Conservation (phyloP, 208 protist species). For the Trypanosoma rangeli region DNA sequence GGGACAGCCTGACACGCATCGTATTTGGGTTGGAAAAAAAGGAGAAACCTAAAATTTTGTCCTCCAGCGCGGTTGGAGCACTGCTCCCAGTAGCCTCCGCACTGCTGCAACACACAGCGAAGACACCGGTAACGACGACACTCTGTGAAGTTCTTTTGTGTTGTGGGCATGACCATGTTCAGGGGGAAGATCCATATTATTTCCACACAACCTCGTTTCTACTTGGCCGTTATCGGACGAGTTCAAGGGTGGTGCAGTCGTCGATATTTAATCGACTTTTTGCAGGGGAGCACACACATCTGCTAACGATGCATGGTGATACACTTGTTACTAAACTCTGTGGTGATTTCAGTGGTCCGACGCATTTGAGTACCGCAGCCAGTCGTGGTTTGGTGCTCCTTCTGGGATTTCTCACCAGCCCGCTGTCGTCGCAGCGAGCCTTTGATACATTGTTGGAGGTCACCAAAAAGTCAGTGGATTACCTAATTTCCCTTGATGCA, state of each 20-base stretch:
- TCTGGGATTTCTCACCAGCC: conserved; percentile 28
- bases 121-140: conserved; percentile 29
- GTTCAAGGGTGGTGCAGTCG: conserved; percentile 13
- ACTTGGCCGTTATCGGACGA: conserved; percentile 25
- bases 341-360: conserved; percentile 15
- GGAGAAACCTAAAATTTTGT: conserved; percentile 52
- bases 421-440: conserved; percentile 37
- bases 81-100: conserved; percentile 42
- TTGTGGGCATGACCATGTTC: conserved; percentile 76
- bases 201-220: conserved; percentile 33
- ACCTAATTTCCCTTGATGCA: conserved; percentile 55
- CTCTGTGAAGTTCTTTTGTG: conserved; percentile 74
- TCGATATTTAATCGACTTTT: conserved; percentile 35
- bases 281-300: conserved; percentile 25
- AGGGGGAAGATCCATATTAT: conserved; percentile 68
- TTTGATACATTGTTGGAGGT: conserved; percentile 39
- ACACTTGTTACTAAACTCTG: conserved; percentile 41
- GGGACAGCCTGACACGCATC: conserved; percentile 52
- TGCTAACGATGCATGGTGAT: conserved; percentile 54
- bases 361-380: conserved; percentile 64
- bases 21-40: conserved; percentile 63
- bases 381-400: conserved; percentile 71
- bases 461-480: conserved; percentile 40
- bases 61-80: conserved; percentile 33
- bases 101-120: conserved; percentile 47